Conservation (phyloP, 2,329 filamentous ascomycete species). For the Fusarium pininemorale region DNA sequence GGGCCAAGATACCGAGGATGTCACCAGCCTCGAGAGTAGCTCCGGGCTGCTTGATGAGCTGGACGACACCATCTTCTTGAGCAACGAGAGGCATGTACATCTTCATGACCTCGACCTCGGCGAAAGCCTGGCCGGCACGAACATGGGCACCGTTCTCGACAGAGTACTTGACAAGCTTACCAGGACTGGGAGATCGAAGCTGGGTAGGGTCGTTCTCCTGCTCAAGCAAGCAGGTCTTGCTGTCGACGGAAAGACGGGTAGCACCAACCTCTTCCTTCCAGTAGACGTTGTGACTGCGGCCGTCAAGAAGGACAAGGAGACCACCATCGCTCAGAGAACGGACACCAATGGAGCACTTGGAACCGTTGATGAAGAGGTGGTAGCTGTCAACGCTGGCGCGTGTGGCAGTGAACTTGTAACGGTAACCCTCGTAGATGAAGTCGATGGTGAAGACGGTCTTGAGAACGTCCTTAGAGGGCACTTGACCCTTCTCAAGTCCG, state of each 20-base stretch:
- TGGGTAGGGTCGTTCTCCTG: constrained; percentile 99
- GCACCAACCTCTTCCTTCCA: constrained; percentile 99
- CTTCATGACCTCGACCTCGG: constrained; percentile 99
- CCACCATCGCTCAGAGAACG: constrained; percentile 93
- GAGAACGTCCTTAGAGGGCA: constrained; percentile 93
- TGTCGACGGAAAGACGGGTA: constrained; percentile 93
- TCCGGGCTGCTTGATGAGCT: constrained; percentile 98
- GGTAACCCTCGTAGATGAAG: constrained; percentile 96
- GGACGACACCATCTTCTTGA: constrained; percentile 93
- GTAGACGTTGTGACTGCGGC: constrained; percentile 97
- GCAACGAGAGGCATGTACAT: constrained; percentile 99
- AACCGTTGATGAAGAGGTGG: constrained; percentile 98
- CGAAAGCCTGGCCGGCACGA: constrained; percentile 89
- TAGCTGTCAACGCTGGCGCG: constrained; percentile 93
- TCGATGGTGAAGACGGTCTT: constrained; percentile 98
- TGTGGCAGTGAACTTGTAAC: constrained; percentile 98
- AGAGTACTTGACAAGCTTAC: constrained; percentile 97
- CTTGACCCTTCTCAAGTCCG: constrained; percentile 95
- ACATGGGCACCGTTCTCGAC: constrained; percentile 96
- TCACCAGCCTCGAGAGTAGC: constrained; percentile 98
- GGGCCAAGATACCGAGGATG: constrained; percentile 94
- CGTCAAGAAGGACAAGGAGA: constrained; percentile 87
- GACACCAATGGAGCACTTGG: constrained; percentile 92
- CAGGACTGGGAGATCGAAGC: constrained; percentile 90
- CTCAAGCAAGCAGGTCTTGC: constrained; percentile 97